A percentile compares a stretch with the other conserved stretches of the same genome.
phyloP scores from a whole-genome alignment of 2,329 filamentous ascomycete genomes.

The Paecilomyces sp. region DNA sequence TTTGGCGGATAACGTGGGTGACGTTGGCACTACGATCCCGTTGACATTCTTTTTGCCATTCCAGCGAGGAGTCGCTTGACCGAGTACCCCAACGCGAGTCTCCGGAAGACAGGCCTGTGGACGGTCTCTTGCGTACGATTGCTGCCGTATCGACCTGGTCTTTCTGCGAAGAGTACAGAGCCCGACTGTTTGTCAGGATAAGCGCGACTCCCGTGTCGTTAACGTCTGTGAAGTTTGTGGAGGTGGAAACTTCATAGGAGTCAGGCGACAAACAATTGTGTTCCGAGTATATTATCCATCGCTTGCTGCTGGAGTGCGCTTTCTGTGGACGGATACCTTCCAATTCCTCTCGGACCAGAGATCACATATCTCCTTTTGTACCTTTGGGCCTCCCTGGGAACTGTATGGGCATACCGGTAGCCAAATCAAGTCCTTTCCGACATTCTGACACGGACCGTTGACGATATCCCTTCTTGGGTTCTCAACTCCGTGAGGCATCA shows the following conservation, averaged over 20 bases:
- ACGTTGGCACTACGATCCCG: background rate
- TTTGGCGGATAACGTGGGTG: background rate
- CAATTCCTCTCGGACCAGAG: background rate
- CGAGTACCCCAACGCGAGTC: background rate
- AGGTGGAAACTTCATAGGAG: background rate
- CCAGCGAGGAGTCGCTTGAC: background rate
- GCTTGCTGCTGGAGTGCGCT: background rate
- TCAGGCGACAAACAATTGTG: background rate
- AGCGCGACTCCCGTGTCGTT: background rate
- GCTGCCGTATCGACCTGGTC: background rate
- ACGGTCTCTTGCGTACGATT: background rate
- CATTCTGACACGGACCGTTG: background rate
- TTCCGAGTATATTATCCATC: background rate
- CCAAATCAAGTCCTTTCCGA: background rate
- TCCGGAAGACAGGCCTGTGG: background rate
- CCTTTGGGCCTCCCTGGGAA: background rate
- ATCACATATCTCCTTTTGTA: background rate
- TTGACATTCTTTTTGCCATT: background rate
- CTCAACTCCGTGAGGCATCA: constrained; percentile 12
- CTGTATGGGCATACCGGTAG: background rate
- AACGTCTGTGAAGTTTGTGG: background rate
- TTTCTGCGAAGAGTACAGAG: background rate
- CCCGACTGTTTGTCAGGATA: background rate
- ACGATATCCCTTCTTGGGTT: background rate
- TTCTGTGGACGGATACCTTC: background rate